These are phyloP conservation scores for Fraxinus nigra DNA, from an alignment of 305 asterid genomes.

Conservation along the genomic window DNA sequence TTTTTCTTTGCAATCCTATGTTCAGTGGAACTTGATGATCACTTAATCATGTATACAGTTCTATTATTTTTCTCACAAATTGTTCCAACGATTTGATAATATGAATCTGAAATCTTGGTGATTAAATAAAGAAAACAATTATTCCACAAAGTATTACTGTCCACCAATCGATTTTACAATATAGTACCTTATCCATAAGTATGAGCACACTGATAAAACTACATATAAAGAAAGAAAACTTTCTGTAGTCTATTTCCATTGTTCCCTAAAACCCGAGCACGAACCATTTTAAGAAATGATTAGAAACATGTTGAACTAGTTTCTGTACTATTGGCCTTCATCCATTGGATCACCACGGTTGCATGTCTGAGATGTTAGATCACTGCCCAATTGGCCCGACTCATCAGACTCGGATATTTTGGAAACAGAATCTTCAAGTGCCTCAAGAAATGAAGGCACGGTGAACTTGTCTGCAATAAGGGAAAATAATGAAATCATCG, in stretches of 20 bases:
- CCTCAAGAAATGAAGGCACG: conserved; percentile 92
- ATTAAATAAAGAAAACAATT: not conserved
- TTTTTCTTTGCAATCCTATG: not conserved
- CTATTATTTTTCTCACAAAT: not conserved
- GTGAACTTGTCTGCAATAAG: conserved; percentile 68
- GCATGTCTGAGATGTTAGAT: conserved; percentile 47
- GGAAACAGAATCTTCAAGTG: conserved; percentile 87
- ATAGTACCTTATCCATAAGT: not conserved
- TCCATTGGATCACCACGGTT: conserved; percentile 66
- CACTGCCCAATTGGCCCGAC: conserved; percentile 40
- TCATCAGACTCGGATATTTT: conserved; percentile 24
- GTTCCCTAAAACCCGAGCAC: not conserved
- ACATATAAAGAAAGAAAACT: not conserved
- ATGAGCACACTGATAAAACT: not conserved
- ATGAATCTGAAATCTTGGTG: not conserved
- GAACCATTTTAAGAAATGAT: not conserved
- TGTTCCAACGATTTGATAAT: not conserved
- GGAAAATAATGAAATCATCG: conserved; percentile 9
- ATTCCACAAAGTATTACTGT: not conserved
- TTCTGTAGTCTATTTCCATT: not conserved
- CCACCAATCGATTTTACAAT: not conserved
- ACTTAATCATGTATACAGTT: not conserved
- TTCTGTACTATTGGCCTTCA: conserved; percentile 55
- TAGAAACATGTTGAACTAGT: not conserved
- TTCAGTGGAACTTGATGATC: not conserved